phyloP scores from a whole-genome alignment of 2,329 filamentous ascomycete species.

The Nemania sp. region DNA sequence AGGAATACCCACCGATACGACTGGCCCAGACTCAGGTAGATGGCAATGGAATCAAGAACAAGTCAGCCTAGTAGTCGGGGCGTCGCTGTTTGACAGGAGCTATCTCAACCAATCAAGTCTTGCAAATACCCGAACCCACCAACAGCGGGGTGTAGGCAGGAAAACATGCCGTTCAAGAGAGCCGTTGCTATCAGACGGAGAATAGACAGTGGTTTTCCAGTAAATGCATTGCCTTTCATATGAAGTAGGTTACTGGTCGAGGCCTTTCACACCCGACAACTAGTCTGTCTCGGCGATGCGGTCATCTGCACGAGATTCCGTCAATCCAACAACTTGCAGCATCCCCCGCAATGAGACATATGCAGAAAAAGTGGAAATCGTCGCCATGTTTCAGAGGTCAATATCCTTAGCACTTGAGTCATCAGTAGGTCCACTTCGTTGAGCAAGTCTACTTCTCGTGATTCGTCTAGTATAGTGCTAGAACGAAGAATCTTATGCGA shows the following conservation, averaged over 20 bases:
- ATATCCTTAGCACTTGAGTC: conserved; percentile 15
- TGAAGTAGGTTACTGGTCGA: conserved; percentile 20
- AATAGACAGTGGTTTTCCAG: conserved; percentile 37
- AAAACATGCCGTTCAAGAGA: conserved; percentile 7
- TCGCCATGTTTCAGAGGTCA: conserved; percentile 34
- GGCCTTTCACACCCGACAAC: conserved; percentile 18
- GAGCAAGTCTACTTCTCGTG: background rate
- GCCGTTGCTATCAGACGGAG: conserved; percentile 5
- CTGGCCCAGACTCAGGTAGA: conserved; percentile 5
- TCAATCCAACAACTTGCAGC: conserved; percentile 39
- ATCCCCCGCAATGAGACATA: conserved; percentile 28
- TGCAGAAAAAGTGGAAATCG: conserved; percentile 31
- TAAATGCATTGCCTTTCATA: conserved; percentile 39
- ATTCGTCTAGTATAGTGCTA: conserved; percentile 8
- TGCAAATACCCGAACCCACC: conserved; percentile 21
- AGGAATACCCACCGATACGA: background rate
- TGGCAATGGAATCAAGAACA: conserved; percentile 2
- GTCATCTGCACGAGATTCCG: conserved; percentile 47
- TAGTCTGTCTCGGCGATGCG: conserved; percentile 32
- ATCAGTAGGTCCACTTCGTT: conserved; percentile 28
- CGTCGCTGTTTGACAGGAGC: conserved; percentile 21
- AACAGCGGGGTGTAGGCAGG: conserved; percentile 11
- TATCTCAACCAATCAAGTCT: conserved; percentile 19
- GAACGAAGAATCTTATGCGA: background rate
- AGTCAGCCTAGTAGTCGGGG: conserved; percentile 1